Percentiles rank a stretch among this genome's conserved stretches.
These are phyloP conservation scores for Salmacisia buchloeana DNA, from an alignment of 1,284 basidiomycete species.

Conservation along the genomic window DNA sequence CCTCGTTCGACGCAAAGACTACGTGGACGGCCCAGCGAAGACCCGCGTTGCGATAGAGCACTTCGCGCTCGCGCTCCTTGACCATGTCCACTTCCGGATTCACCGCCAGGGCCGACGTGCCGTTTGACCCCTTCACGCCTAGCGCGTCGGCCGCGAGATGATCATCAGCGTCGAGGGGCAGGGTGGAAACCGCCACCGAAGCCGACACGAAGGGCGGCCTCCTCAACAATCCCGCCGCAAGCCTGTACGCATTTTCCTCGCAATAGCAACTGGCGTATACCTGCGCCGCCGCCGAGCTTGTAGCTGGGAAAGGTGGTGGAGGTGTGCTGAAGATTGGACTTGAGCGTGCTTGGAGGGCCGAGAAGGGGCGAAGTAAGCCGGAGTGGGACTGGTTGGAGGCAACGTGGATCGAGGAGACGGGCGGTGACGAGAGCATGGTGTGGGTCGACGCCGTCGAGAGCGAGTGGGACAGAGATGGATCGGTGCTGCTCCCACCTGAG, in stretches of 20 bases:
- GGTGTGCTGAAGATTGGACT: neutral
- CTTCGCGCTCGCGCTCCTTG: neutral
- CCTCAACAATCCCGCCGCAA: slow-evolving; percentile 6
- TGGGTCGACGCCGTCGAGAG: too few relatives aligned
- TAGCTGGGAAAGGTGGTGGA: neutral
- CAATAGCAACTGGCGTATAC: slow-evolving; percentile 30
- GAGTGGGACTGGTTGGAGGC: too few relatives aligned
- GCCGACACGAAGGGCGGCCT: neutral
- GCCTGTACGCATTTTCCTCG: slow-evolving; percentile 35
- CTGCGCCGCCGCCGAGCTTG: neutral
- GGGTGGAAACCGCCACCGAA: neutral
- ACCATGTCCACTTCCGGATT: neutral
- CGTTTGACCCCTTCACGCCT: too few relatives aligned
- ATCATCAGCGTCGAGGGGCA: too few relatives aligned
- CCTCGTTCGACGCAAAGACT: slow-evolving; percentile 27
- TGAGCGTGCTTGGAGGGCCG: neutral
- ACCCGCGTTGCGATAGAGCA: neutral
- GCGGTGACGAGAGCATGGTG: too few relatives aligned
- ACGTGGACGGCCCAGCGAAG: slow-evolving; percentile 23
- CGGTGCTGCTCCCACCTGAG: too few relatives aligned
- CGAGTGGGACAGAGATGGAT: too few relatives aligned
- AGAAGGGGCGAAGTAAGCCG: neutral
- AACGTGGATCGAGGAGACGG: too few relatives aligned
- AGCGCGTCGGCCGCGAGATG: too few relatives aligned
- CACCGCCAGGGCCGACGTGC: neutral